Evolutionary conservation across 2,329 filamentous ascomycete genomes (phyloP).

Genomic region (Pseudopyricularia cyperi): DNA sequence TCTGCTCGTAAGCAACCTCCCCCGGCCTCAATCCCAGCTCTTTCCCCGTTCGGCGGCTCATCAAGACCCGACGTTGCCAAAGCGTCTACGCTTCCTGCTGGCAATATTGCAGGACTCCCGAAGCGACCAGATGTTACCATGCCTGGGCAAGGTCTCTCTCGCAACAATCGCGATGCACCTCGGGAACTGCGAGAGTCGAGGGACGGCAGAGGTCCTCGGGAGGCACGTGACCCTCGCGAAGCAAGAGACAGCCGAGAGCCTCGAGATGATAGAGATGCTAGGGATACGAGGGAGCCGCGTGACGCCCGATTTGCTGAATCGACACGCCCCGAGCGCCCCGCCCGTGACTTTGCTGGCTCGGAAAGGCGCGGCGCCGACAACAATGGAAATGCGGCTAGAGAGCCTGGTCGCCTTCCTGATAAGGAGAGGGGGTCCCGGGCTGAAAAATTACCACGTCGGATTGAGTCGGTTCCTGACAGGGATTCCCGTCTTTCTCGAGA

Average conservation of each 20-base stretch:
- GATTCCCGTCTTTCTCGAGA: conserved; percentile 22
- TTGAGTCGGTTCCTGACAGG: conserved; percentile 11
- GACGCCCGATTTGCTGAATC: conserved; percentile 22
- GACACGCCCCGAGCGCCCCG: conserved; percentile 23
- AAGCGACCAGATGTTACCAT: conserved; percentile 14
- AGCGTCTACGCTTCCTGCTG: conserved; percentile 16
- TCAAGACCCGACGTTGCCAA: conserved; percentile 17
- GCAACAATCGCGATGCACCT: conserved; percentile 9
- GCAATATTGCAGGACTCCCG: conserved; percentile 13
- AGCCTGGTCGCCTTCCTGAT: conserved; percentile 22
- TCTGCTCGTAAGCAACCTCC: conserved; percentile 14
- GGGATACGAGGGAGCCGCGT: conserved; percentile 18
- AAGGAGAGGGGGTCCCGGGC: conserved; percentile 23
- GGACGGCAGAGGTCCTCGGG: conserved; percentile 19
- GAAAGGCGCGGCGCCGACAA: conserved; percentile 30
- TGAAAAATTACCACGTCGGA: neutral
- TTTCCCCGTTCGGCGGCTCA: conserved; percentile 6
- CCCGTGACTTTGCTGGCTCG: conserved; percentile 21
- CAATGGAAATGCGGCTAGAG: conserved; percentile 12
- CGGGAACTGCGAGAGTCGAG: conserved; percentile 12
- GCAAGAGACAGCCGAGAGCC: conserved; percentile 18
- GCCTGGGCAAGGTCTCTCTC: conserved; percentile 12
- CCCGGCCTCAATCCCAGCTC: conserved; percentile 8
- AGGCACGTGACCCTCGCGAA: conserved; percentile 24
- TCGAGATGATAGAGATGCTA: conserved; percentile 21